phyloP scores from a whole-genome alignment of 192 early-diverging fungal genomes.

The Fimicolochytrium jonesii region DNA sequence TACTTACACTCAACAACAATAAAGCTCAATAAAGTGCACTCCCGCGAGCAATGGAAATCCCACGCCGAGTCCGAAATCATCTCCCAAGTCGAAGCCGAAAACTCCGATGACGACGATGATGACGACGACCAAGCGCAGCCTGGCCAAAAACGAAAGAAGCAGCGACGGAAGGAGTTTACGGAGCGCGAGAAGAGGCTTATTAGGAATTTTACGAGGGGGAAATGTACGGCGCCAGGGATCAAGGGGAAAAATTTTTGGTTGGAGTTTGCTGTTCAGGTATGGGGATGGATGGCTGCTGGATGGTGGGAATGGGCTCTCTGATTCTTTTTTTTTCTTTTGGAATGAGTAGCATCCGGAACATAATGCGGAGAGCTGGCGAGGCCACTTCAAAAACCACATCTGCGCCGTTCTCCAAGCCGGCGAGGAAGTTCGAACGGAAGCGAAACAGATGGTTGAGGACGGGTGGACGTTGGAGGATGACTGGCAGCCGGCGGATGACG shows the following conservation, averaged over 20 bases:
- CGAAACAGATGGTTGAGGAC: not conserved
- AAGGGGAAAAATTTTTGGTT: conserved; percentile 5
- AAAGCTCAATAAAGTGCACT: not conserved
- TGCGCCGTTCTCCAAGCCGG: not conserved
- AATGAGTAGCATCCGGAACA: conserved; percentile 12
- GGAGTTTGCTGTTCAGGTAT: not conserved
- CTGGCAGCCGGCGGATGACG: not conserved
- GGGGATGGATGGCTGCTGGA: not conserved
- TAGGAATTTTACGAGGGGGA: not conserved
- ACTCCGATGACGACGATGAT: not conserved
- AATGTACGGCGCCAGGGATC: not conserved
- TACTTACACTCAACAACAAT: too few relatives aligned
- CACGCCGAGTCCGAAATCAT: not conserved
- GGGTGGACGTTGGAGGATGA: not conserved
- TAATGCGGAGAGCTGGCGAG: conserved; percentile 5
- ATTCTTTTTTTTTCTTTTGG: too few relatives aligned
- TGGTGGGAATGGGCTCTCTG: not conserved
- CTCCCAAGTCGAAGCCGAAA: not conserved
- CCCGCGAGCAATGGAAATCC: not conserved
- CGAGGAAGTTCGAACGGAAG: not conserved
- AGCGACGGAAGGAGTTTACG: not conserved
- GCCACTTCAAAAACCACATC: not conserved
- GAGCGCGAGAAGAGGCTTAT: conserved; percentile 8
- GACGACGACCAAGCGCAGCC: too few relatives aligned
- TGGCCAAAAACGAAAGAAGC: not conserved